Evolutionary conservation across 129 eudicot genomes (phyloP), one percentile per base, ranked within the genome.

Genomic region (Kitagawia praeruptora): DNA sequence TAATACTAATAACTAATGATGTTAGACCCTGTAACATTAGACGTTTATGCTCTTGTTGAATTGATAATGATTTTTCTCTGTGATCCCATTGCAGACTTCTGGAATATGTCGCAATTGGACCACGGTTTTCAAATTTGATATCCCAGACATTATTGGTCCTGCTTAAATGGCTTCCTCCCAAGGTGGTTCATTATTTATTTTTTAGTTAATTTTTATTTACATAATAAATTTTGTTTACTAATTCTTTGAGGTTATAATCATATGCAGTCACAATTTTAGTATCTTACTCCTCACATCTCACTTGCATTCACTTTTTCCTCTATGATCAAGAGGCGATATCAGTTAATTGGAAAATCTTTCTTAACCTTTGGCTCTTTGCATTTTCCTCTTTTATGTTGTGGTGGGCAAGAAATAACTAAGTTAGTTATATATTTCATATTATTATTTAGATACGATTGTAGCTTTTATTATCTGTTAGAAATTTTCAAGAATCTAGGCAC

Each of bases 131-230:
- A 58, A 96, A 96, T 87, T 78, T 96, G 77, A 90, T 96, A 37
- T 89, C 98, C 76, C 99, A 96, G 85, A 96, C 99, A 78, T 85
- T 96, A 77, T 78, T 96, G 98, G 99, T 96, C 82, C 96, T 96
- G 76, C 89, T 96, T 73, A 96, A 96, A 84, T 87, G 99, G 80
- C 95, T 92, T 76, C 99, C 99, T 80, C 99, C 99, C 28, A 87
- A 90, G 98, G 98, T 90, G 63, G n/a, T 66, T 75, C 47, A 38
- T 10, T 38, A 37, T 67, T 34, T 56, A 16, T 15, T 1, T 42
- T 73, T n/a, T 42, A 6, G 10, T 25, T 45, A 34, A 11, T 8
- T 72, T 39, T 38, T 40, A 37, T 46, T 19, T 42, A 10, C 53
- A 41, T 2, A 19, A 70, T 39, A 16, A 19, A 38, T 37, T 6